Base-by-base conservation (phyloP, 768 basidiomycete species). In the Macrocybe gigantea region DNA sequence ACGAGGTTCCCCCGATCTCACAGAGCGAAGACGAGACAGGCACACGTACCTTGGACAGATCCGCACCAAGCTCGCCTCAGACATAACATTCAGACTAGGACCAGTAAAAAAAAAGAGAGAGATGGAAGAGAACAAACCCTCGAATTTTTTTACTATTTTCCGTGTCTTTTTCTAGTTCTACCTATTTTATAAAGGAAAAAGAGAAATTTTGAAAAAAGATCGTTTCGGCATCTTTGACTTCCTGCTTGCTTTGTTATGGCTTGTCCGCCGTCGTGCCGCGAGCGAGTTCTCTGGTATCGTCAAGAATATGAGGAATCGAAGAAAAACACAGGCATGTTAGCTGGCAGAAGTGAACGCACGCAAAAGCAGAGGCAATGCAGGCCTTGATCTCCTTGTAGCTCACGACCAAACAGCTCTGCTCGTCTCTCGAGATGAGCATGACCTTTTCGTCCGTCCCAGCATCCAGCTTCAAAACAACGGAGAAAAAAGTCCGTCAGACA, bases 401-500 rank as follows among this genome's bases (percentile, higher is more conserved):
- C 36, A 96, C 93, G 7, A 95, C 89, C 11, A 97, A 75, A 62
- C 93, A 96, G 58, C 86, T 93, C 70, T 95, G 94, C 62, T 98
- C 96, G 62, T 99, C 95, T 40, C 95, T 75, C 5, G 93, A 83
- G 29, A 96, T 82, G 22, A 99, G 78, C 93, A 97, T 95, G 54
- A 99, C 74, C 52, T 84, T 85, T 63, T 99, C 96, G 38, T 98
- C 95, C 10, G 86, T 80, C 5, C 94, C 95, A 6, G 85, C 85
- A 62, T 99, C 96, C 44, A 98, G 80, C 91, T 95, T 53, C 7
- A 35, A 41, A 4, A 44, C 37, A 14, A 41, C 34, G 29, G 37
- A 29, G 36, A 7, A 58, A 11, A 45, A 30, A 32, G 22, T 22
- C 22, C 22, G 22, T 22, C 22, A 22, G 22, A 30, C 13, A 33